Evolutionary conservation across 805 yeast species (phyloP).

Genomic region (Suhomyces pyralidae): DNA sequence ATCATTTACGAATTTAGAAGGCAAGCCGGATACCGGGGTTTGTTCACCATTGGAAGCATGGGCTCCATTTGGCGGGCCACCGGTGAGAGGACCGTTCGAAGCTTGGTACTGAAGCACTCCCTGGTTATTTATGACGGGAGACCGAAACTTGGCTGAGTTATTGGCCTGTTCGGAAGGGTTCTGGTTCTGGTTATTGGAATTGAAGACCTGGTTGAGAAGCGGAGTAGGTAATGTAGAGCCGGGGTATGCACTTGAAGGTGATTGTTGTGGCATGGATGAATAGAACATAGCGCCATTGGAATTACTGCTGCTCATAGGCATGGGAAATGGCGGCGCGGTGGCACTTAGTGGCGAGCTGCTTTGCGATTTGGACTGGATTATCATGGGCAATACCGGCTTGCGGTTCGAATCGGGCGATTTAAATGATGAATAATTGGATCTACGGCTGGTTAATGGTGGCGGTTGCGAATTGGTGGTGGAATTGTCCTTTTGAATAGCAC

Average conservation of each 20-base stretch:
- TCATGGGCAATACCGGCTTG: conserved; percentile 36
- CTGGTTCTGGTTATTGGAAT: conserved; percentile 11
- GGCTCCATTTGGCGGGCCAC: background rate
- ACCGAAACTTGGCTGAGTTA: conserved; percentile 3
- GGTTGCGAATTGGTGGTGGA: conserved; percentile 1
- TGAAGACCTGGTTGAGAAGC: conserved; percentile 32
- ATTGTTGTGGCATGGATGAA: conserved; percentile 24
- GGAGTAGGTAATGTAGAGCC: conserved; percentile 28
- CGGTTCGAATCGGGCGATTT: conserved; percentile 27
- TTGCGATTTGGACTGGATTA: conserved; percentile 35
- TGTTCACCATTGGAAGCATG: conserved; percentile 47
- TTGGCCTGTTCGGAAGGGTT: background rate
- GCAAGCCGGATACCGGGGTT: conserved; percentile 68
- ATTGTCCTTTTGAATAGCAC: conserved; percentile 1
- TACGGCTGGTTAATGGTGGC: conserved; percentile 18
- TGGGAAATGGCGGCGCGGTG: conserved; percentile 38
- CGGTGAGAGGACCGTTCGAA: background rate
- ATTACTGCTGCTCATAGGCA: conserved; percentile 4
- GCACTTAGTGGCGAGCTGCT: conserved; percentile 40
- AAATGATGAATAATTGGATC: conserved; percentile 15
- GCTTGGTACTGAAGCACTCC: conserved; percentile 1
- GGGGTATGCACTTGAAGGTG: conserved; percentile 22
- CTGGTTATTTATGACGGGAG: background rate
- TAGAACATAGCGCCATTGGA: conserved; percentile 14
- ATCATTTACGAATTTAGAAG: conserved; percentile 69